Conservation (phyloP, 202 grass and related monocot species). For the Sporobolus alterniflorus region DNA sequence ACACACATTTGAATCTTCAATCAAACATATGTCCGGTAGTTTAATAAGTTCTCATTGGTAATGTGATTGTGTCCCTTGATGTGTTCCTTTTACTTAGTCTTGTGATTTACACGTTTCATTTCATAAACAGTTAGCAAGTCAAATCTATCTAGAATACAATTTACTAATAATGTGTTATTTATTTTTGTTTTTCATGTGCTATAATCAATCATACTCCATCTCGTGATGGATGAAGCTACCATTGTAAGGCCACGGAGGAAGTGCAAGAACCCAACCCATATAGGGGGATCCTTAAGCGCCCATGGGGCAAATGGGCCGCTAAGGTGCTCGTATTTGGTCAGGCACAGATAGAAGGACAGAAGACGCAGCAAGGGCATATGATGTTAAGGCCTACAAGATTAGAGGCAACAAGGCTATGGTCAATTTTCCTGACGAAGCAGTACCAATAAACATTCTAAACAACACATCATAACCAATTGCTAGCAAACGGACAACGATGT, state of each 20-base stretch:
- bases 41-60: not conserved
- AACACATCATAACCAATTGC: not conserved
- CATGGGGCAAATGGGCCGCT: slow-evolving; percentile 67
- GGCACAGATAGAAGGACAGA: slow-evolving; percentile 51
- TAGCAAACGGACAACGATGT: not conserved
- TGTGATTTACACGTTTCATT: not conserved
- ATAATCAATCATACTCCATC: not conserved
- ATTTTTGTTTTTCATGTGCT: not conserved
- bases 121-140: too few relatives aligned
- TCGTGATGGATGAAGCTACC: not conserved
- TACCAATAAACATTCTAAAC: not conserved
- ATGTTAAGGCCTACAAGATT: slow-evolving; percentile 47
- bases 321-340: slow-evolving; percentile 52
- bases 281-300: slow-evolving; percentile 47
- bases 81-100: not conserved
- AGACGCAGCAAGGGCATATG: slow-evolving; percentile 58
- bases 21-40: not conserved
- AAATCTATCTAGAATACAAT: too few relatives aligned
- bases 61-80: not conserved
- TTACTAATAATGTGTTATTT: not conserved
- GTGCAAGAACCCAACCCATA: slow-evolving; percentile 48
- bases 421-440: slow-evolving; percentile 33
- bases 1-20: not conserved
- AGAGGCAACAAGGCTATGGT: slow-evolving; percentile 60
- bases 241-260: not conserved